Evolutionary conservation across 2,329 filamentous ascomycete species (phyloP).

Genomic region (Clathrospora elynae): DNA sequence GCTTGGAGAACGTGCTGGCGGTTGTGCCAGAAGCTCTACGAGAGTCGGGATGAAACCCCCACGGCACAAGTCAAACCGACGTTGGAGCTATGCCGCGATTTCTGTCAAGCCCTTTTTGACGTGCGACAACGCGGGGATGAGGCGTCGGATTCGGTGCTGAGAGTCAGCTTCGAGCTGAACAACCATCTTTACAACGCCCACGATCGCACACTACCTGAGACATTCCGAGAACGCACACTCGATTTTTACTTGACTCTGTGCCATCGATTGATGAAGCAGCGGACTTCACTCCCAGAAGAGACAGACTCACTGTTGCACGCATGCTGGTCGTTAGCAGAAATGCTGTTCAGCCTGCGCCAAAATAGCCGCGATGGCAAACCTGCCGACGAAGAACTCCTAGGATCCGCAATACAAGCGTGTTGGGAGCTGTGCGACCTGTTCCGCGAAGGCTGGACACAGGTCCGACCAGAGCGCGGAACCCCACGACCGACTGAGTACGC

Average conservation of each 20-base stretch:
- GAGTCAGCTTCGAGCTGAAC: constrained; percentile 93
- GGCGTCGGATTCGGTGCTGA: constrained; percentile 79
- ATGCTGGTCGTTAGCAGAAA: constrained; percentile 89
- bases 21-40: constrained; percentile 86
- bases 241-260: constrained; percentile 95
- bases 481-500: constrained; percentile 79
- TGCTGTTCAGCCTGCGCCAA: constrained; percentile 88
- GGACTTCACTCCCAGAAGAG: constrained; percentile 76
- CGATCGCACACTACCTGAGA: constrained; percentile 79
- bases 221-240: constrained; percentile 84
- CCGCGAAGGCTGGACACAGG: constrained; percentile 87
- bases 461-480: constrained; percentile 82
- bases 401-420: constrained; percentile 87
- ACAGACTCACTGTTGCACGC: constrained; percentile 82
- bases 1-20: constrained; percentile 96
- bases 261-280: constrained; percentile 94
- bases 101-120: constrained; percentile 90
- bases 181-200: constrained; percentile 95
- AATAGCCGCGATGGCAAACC: constrained; percentile 74
- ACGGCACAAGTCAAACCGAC: constrained; percentile 73
- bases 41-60: constrained; percentile 73
- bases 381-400: constrained; percentile 81
- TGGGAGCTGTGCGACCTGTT: constrained; percentile 96
- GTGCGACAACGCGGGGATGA: constrained; percentile 79
- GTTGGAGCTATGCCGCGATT: constrained; percentile 85